phyloP scores from a whole-genome alignment of 139 green algal genomes.

The Eudorina sp. region DNA sequence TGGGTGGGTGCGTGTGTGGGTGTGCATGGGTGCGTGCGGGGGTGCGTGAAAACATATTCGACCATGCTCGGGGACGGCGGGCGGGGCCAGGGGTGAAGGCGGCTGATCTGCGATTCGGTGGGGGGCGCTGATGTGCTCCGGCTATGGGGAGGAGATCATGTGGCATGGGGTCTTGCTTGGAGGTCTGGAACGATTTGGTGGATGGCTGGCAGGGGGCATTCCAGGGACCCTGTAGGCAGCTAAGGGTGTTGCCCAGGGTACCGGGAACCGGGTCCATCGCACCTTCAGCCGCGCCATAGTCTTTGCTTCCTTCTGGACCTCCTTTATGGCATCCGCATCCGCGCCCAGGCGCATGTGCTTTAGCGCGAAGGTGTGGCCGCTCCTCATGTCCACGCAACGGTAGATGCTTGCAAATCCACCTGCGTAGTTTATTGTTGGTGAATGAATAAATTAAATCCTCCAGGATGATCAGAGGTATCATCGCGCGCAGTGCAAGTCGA shows the following conservation, averaged over 20 bases:
- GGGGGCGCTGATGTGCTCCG: no score
- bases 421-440: no score
- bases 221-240: not conserved
- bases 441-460: no score
- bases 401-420: conserved; percentile 80
- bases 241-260: not conserved
- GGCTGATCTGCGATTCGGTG: no score
- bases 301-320: conserved; percentile 57
- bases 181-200: not conserved
- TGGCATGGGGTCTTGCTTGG: not conserved
- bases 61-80: no score
- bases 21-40: not conserved
- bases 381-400: conserved; percentile 65
- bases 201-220: no score
- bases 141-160: no score
- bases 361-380: conserved; percentile 69
- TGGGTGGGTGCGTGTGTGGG: not conserved
- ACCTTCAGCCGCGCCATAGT: conserved; percentile 48
- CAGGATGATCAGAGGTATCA: no score
- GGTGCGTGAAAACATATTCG: no score
- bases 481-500: no score
- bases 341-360: conserved; percentile 84
- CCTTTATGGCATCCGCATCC: conserved; percentile 67
- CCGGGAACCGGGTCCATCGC: not conserved
- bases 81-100: not conserved